phyloP scores from a whole-genome alignment of 2,329 filamentous ascomycete species.

The Bipolaris oryzae region DNA sequence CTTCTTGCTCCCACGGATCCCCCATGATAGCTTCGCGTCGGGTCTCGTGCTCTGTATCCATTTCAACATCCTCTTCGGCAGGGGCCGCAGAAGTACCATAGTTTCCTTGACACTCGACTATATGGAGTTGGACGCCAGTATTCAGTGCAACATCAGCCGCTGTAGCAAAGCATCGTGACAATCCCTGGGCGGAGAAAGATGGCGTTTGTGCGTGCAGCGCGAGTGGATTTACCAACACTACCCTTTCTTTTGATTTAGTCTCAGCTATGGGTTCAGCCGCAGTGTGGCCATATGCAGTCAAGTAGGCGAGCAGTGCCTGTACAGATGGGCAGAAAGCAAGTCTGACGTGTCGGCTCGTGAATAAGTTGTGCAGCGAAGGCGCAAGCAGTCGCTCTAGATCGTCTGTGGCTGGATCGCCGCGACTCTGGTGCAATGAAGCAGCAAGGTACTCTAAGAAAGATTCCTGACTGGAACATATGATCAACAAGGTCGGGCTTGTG shows the following conservation, averaged over 20 bases:
- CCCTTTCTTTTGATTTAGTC: slow-evolving; percentile 31
- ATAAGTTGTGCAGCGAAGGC: slow-evolving; percentile 71
- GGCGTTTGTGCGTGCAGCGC: slow-evolving; percentile 69
- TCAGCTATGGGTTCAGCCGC: slow-evolving; percentile 14
- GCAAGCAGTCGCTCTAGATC: slow-evolving; percentile 56
- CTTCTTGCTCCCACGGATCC: slow-evolving; percentile 54
- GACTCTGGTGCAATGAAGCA: slow-evolving; percentile 51
- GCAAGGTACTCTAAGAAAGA: slow-evolving; percentile 68
- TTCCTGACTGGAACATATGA: slow-evolving; percentile 71
- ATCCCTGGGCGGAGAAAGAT: slow-evolving; percentile 77
- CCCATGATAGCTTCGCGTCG: slow-evolving; percentile 8
- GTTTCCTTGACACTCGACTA: slow-evolving; percentile 49
- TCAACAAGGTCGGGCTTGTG: slow-evolving; percentile 67
- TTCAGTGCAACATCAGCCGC: slow-evolving; percentile 65
- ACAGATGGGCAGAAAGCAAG: slow-evolving; percentile 77
- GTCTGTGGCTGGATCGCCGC: slow-evolving; percentile 13
- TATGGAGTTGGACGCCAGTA: slow-evolving; percentile 44
- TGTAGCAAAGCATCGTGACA: slow-evolving; percentile 66
- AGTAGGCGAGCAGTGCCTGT: slow-evolving; percentile 76
- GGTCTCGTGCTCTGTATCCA: slow-evolving; percentile 25
- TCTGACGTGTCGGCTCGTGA: slow-evolving; percentile 70
- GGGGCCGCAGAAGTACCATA: slow-evolving; percentile 51
- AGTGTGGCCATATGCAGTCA: slow-evolving; percentile 57
- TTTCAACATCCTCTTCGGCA: slow-evolving; percentile 61
- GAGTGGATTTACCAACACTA: slow-evolving; percentile 71